Base-by-base conservation (phyloP, 129 eudicot genomes). In the Centaurea solstitialis region DNA sequence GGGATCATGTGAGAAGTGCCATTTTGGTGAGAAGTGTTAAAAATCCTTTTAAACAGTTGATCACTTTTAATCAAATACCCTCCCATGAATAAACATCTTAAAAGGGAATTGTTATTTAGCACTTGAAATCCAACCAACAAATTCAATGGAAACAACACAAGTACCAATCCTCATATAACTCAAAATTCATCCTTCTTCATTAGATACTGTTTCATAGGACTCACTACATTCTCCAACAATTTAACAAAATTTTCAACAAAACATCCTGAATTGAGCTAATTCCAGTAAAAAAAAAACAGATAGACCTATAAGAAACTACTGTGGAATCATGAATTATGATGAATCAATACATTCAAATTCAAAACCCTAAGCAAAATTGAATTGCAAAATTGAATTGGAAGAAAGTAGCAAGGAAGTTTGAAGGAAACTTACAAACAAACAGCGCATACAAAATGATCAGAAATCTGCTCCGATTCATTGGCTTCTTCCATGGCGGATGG, bases 371-470 rank as follows among this genome's bases (percentile, higher is more conserved):
- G 22, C 30, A 26, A 26, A 26, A 26, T 26, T 26, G 64, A 22
- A 22, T 37, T 20, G 75, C n/a, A 47, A 69, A 62, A 80, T 72
- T 7, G 47, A 62, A 73, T 24, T 4, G 11, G 15, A 26, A 11
- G n/a, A 40, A 80, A 40, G 23, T 53, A 39, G 59, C 26, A 17
- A 28, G 17, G 75, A 68, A 8, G 21, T 22, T 64, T 38, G 59
- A 64, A 23, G 59, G 8, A 62, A 64, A 57, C 22, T 84, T 89
- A 89, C 97, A 88, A 80, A 86, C 97, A 92, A 89, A 89, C 86
- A 78, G 92, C 87, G 77, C 97, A 92, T 66, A 78, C 78, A 72
- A 92, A 90, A 30, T 91, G 83, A 80, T 88, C 97, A 47, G 87
- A 81, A 62, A 90, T 83, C 38, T 87, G 88, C 76, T 92, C 91